Evolutionary conservation across 1,139 yeast genomes (phyloP).

Genomic region (Candida neerlandica): DNA sequence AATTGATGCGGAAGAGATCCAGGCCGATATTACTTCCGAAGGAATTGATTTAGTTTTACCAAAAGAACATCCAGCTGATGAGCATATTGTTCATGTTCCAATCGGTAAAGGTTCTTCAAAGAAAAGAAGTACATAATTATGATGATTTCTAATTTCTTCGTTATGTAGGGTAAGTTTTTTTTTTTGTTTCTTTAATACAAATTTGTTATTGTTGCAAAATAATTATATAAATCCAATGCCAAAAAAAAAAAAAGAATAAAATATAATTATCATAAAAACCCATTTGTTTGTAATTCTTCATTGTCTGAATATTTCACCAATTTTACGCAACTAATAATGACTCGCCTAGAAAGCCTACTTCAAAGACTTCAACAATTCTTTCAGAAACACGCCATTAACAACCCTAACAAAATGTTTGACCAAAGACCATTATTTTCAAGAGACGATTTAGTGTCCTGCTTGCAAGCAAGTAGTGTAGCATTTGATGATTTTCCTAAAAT

Average conservation of each 20-base stretch:
- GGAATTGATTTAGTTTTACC: slow-evolving; percentile 27
- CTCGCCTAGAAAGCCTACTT: neutral
- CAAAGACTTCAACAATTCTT: slow-evolving; percentile 2
- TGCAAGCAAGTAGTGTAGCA: slow-evolving; percentile 1
- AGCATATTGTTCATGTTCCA: slow-evolving; percentile 21
- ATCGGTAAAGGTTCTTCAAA: slow-evolving; percentile 3
- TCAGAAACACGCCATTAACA: neutral
- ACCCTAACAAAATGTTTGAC: neutral
- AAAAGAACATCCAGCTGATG: slow-evolving; percentile 26
- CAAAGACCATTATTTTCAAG: slow-evolving; percentile 6
- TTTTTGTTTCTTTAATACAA: neutral
- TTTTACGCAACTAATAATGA: neutral
- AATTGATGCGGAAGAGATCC: slow-evolving; percentile 24
- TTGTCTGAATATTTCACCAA: neutral
- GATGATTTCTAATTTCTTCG: neutral
- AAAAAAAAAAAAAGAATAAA: slow-evolving; percentile 1
- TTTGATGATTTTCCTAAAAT: neutral
- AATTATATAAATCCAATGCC: no score
- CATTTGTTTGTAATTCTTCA: neutral
- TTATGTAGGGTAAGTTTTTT: neutral
- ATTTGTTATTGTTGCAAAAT: slow-evolving; percentile 3
- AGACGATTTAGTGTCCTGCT: slow-evolving; percentile 9
- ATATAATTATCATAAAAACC: neutral
- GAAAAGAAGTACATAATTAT: neutral
- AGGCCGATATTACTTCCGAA: slow-evolving; percentile 24